Conservation (phyloP, 352 stramenopile genomes). For the Phytophthora vignae region DNA sequence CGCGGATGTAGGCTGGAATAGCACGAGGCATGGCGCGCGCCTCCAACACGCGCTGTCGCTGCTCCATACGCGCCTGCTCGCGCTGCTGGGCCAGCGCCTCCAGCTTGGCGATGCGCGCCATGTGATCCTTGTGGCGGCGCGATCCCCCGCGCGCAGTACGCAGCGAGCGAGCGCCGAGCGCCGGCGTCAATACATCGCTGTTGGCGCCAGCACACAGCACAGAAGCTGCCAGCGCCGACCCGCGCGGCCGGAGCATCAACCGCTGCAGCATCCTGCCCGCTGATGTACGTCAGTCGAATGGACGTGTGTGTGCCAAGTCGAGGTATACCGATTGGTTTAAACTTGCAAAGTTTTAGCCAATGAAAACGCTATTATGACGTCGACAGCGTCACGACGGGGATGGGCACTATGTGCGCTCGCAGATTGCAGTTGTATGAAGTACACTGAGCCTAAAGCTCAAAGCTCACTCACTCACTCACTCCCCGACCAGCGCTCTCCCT, state of each 20-base stretch:
- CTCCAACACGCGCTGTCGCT: constrained; percentile 35
- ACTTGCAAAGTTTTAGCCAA: no score
- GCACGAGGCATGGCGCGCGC: constrained; percentile 27
- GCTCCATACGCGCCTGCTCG: constrained; percentile 16
- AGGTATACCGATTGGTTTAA: not conserved
- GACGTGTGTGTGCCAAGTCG: not conserved
- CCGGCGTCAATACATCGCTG: not conserved
- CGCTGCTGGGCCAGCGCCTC: constrained; percentile 17
- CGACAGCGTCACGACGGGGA: constrained; percentile 10
- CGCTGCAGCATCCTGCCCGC: constrained; percentile 3
- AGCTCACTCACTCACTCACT: constrained; percentile 4
- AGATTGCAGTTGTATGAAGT: constrained; percentile 16
- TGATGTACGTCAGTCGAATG: constrained; percentile 1
- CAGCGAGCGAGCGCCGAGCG: constrained; percentile 20
- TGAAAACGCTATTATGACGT: not conserved
- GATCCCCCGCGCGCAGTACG: constrained; percentile 40
- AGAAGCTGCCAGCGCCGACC: not conserved
- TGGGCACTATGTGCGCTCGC: constrained; percentile 11
- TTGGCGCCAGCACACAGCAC: constrained; percentile 5
- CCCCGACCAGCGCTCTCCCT: not conserved
- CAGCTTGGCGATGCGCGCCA: constrained; percentile 24
- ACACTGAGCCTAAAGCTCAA: not conserved
- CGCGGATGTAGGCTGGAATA: constrained; percentile 66
- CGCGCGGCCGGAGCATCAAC: constrained; percentile 12
- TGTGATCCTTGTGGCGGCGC: constrained; percentile 35